Conservation (phyloP, 1,284 basidiomycete genomes). For the Boletus sp. region DNA sequence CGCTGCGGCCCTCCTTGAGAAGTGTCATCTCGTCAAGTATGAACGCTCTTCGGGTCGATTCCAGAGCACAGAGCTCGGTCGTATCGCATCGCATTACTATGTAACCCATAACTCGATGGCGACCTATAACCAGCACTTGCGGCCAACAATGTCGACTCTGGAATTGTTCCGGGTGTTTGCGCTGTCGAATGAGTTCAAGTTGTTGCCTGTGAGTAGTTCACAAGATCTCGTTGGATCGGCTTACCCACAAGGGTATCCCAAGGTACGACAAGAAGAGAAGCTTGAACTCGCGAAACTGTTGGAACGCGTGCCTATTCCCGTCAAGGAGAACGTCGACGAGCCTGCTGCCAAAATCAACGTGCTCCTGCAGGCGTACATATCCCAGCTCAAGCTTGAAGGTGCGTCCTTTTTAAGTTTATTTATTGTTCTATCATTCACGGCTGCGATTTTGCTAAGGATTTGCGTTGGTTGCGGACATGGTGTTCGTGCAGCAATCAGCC, state of each 20-base stretch:
- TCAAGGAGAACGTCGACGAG: conserved; percentile 96
- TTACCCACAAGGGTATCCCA: background rate
- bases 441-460: conserved; percentile 51
- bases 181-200: conserved; percentile 94
- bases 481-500: conserved; percentile 84
- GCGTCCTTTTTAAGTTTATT: conserved; percentile 5
- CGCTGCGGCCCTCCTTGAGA: conserved; percentile 91
- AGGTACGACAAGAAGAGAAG: conserved; percentile 82
- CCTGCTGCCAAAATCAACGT: conserved; percentile 98
- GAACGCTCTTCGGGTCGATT: conserved; percentile 88
- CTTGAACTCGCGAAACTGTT: conserved; percentile 90
- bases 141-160: conserved; percentile 81
- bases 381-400: conserved; percentile 90
- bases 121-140: conserved; percentile 93
- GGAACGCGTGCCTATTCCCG: conserved; percentile 94
- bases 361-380: conserved; percentile 92
- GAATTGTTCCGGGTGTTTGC: conserved; percentile 97
- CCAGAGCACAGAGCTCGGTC: conserved; percentile 87
- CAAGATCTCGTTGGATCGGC: background rate
- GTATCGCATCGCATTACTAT: conserved; percentile 96
- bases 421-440: background rate
- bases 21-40: conserved; percentile 92
- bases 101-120: conserved; percentile 96
- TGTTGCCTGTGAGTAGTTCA: conserved; percentile 68
- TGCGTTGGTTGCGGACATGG: conserved; percentile 97